Base-by-base conservation (phyloP, 208 protist genomes). In the Jaenimonas drosophilae region DNA sequence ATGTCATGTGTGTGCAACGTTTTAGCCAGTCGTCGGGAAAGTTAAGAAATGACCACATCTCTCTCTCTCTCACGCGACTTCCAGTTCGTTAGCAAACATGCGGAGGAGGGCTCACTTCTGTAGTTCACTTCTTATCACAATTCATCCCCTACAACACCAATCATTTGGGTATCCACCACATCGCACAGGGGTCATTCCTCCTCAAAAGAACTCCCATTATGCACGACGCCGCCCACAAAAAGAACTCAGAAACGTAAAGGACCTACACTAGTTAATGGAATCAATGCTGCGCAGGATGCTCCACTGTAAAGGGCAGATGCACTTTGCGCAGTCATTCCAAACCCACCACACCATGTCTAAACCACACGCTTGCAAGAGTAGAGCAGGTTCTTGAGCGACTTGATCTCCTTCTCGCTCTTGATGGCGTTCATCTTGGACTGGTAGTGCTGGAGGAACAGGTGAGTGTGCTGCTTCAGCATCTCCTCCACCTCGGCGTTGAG, bases 351-450 rank as follows among this genome's bases (percentile, higher is more conserved):
- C 14, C 14, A 26, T 17, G 21, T 32, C 60, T 91, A 91, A 4
- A 91, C 83, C 23, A 73, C 76, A 31, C 83, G 77, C 75, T 88
- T 91, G 76, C 83, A 91, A 20, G 72, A 82, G 64, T 88, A 91
- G 42, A 91, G 67, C 39, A 91, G 63, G 56, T 88, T 88, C 69
- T 91, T 91, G 40, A 91, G 74, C 27, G 77, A 71, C 52, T 87
- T 84, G 33, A 88, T 49, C 52, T 91, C 76, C 66, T 91, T 88
- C 63, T 91, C 81, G 51, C 48, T 83, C 70, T 86, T 90, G 53
- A 90, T 80, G 34, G 61, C 59, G 60, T 89, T 89, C 80, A 89
- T 89, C 59, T 80, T 80, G n/a, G 80, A 80, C 59, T 89, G 80
- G 66, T 86, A 86, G 63, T 86, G 73, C 60, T 84, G 72, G 48